Percentiles rank a stretch among this genome's conserved stretches.
Evolutionary conservation across 2,329 filamentous ascomycete species (phyloP).

Genomic region (Penicillium thymicola): DNA sequence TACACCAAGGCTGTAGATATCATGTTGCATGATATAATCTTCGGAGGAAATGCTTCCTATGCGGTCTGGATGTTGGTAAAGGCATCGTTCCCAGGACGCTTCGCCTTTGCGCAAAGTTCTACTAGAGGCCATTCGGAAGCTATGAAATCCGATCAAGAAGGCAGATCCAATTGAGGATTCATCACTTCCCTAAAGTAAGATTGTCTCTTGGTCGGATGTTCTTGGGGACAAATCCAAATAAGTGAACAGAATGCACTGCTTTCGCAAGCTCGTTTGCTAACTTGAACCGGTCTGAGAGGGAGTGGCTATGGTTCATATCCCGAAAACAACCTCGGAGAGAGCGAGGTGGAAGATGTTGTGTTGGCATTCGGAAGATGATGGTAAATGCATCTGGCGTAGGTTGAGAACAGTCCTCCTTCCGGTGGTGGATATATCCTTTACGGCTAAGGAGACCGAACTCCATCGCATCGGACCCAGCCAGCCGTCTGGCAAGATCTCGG

Average conservation of each 20-base stretch:
- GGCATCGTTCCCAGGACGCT: conserved; percentile 33
- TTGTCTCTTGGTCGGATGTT: conserved; percentile 34
- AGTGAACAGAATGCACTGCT: neutral
- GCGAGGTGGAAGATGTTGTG: neutral
- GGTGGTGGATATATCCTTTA: neutral
- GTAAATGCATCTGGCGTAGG: neutral
- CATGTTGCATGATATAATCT: conserved; percentile 52
- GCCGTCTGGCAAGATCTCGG: neutral
- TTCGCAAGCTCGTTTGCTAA: neutral
- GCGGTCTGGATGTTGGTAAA: conserved; percentile 52
- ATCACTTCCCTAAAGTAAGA: conserved; percentile 23
- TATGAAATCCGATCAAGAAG: conserved; percentile 46
- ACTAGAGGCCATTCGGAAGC: neutral
- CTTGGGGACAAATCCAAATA: conserved; percentile 35
- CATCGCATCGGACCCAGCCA: neutral
- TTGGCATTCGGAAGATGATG: neutral
- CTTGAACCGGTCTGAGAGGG: neutral
- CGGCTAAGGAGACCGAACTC: neutral
- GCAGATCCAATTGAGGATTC: conserved; percentile 19
- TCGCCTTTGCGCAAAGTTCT: conserved; percentile 38
- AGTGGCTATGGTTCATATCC: neutral
- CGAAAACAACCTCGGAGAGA: neutral
- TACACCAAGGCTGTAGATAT: conserved; percentile 55
- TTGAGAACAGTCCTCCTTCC: neutral
- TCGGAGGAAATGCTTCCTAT: conserved; percentile 41